Conservation (phyloP, 2,329 filamentous ascomycete genomes). For the Diaporthe citriasiana region DNA sequence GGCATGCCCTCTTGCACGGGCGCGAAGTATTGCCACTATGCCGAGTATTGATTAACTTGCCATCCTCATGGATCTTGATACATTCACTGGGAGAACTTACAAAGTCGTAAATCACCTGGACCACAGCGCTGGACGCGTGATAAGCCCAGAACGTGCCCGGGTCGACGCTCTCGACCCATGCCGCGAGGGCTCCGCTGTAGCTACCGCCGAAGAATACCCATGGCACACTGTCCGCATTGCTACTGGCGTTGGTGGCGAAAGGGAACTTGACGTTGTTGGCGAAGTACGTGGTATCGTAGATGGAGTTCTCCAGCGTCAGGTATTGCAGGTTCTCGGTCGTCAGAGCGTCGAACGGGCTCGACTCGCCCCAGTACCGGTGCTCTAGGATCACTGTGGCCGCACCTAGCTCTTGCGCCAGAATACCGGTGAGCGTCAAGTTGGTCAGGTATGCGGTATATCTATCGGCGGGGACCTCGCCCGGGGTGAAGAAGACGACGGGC, state of each 20-base stretch:
- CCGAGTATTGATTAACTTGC: neutral
- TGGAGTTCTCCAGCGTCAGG: conserved; percentile 58
- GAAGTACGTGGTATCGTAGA: conserved; percentile 58
- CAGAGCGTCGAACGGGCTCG: conserved; percentile 54
- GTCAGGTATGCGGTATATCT: conserved; percentile 59
- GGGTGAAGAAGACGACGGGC: conserved; percentile 57
- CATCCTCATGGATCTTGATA: too few relatives aligned
- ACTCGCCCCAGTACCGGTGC: conserved; percentile 60
- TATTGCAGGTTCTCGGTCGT: conserved; percentile 56
- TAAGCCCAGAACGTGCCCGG: conserved; percentile 73
- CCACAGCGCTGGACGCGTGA: conserved; percentile 68
- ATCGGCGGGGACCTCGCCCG: conserved; percentile 55
- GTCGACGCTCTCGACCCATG: conserved; percentile 64
- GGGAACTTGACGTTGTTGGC: conserved; percentile 61
- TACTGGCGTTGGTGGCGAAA: conserved; percentile 62
- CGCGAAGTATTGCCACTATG: conserved; percentile 67
- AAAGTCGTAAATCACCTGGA: conserved; percentile 65
- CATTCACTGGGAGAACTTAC: conserved; percentile 21
- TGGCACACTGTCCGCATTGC: conserved; percentile 63
- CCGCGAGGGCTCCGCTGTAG: conserved; percentile 68
- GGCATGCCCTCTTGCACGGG: conserved; percentile 68
- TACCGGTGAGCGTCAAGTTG: conserved; percentile 55
- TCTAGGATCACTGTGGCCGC: conserved; percentile 58
- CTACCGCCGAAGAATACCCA: conserved; percentile 70
- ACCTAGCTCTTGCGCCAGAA: conserved; percentile 56